Evolutionary conservation across 768 basidiomycete species (phyloP).

Genomic region (Exsudoporus frostii): DNA sequence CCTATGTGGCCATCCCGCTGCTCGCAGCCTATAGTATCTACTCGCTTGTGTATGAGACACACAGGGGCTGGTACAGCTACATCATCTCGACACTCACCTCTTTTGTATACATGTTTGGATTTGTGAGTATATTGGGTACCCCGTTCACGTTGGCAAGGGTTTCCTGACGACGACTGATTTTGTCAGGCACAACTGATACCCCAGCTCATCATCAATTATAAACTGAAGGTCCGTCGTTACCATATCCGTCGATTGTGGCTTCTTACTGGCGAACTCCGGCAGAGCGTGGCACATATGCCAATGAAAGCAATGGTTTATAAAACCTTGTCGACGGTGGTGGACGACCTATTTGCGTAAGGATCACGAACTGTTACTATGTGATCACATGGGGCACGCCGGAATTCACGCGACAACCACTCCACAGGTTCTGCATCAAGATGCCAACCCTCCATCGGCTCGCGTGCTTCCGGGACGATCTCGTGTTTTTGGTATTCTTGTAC

Average conservation of each 20-base stretch:
- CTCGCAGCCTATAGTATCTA: conserved; percentile 76
- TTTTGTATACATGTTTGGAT: conserved; percentile 96
- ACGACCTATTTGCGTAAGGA: conserved; percentile 86
- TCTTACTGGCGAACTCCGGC: conserved; percentile 12
- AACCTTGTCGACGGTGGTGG: conserved; percentile 83
- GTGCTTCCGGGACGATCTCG: conserved; percentile 87
- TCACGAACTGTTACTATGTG: conserved; percentile 11
- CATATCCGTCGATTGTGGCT: conserved; percentile 4
- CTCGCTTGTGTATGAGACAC: conserved; percentile 77
- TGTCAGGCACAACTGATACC: conserved; percentile 78
- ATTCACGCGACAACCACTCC: conserved; percentile 13
- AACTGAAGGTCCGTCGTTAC: conserved; percentile 68
- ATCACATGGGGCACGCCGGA: conserved; percentile 11
- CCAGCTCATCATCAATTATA: conserved; percentile 95
- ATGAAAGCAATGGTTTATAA: conserved; percentile 99
- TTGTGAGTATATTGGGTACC: conserved; percentile 56
- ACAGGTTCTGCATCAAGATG: conserved; percentile 94
- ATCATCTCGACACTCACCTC: conserved; percentile 89
- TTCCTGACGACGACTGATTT: conserved; percentile 14
- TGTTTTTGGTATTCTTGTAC: conserved; percentile 90
- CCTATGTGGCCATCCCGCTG: conserved; percentile 82
- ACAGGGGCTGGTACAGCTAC: conserved; percentile 96
- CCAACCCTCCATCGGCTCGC: conserved; percentile 89
- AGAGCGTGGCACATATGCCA: conserved; percentile 97
- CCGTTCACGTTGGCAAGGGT: not conserved